A percentile compares a stretch with the other conserved stretches of the same genome.
These are phyloP conservation scores for Peronospora belbahrii DNA, from an alignment of 352 stramenopile genomes.

Conservation along the genomic window DNA sequence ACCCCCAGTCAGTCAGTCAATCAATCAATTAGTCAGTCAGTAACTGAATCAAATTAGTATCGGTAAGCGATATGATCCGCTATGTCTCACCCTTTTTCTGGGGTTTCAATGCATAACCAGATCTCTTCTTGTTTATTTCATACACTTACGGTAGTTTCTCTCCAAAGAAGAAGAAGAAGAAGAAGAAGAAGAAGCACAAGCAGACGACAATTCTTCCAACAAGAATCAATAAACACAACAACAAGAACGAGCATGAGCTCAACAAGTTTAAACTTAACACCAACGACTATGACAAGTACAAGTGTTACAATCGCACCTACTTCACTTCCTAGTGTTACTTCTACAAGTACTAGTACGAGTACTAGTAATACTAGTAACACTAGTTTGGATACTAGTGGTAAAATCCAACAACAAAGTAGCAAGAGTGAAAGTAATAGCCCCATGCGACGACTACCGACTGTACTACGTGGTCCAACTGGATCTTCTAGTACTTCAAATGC, in stretches of 20 bases:
- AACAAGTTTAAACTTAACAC: not conserved
- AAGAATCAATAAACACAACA: no score
- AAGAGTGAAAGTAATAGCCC: conserved; percentile 26
- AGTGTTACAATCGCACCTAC: not conserved
- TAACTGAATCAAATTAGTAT: no score
- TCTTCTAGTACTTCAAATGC: not conserved
- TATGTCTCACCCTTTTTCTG: conserved; percentile 3
- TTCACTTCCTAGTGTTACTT: no score
- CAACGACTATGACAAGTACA: not conserved
- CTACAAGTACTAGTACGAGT: no score
- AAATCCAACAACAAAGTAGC: conserved; percentile 5
- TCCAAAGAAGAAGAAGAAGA: no score
- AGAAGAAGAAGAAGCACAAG: no score
- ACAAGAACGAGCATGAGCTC: conserved; percentile 27
- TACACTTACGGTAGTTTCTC: no score
- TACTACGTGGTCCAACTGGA: conserved; percentile 20
- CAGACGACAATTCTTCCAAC: no score
- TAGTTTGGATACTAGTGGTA: conserved; percentile 3
- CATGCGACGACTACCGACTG: conserved; percentile 30
- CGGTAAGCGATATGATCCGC: conserved; percentile 4
- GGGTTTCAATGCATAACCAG: not conserved
- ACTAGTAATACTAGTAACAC: conserved; percentile 1
- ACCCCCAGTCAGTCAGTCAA: no score
- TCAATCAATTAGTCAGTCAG: not conserved
- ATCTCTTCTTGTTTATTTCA: conserved; percentile 3